These are phyloP conservation scores for Leucocoprinus leucothites DNA, from an alignment of 768 basidiomycete genomes.

Conservation along the genomic window DNA sequence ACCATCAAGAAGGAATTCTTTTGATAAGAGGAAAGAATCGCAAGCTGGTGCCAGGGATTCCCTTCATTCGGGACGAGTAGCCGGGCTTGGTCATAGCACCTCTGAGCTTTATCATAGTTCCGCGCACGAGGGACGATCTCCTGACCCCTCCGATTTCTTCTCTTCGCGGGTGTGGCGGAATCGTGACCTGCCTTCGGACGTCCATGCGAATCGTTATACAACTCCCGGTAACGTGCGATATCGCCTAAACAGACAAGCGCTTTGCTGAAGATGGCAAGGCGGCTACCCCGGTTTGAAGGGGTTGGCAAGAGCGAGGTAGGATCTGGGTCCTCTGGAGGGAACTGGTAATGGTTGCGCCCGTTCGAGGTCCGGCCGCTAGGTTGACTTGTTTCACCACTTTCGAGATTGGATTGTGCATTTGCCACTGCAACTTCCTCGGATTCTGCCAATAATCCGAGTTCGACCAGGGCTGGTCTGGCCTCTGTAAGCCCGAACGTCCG, in stretches of 20 bases:
- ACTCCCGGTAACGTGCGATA: slow-evolving; percentile 89
- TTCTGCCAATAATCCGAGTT: slow-evolving; percentile 51
- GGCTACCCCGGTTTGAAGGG: slow-evolving; percentile 49
- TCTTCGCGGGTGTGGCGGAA: slow-evolving; percentile 41
- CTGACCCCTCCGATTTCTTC: slow-evolving; percentile 42
- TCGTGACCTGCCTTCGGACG: slow-evolving; percentile 68
- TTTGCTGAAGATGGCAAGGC: slow-evolving; percentile 80
- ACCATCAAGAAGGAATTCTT: slow-evolving; percentile 78
- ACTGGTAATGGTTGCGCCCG: slow-evolving; percentile 59
- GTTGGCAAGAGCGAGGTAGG: slow-evolving; percentile 20
- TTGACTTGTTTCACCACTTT: slow-evolving; percentile 9
- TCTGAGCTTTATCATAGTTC: slow-evolving; percentile 71
- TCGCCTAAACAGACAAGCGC: slow-evolving; percentile 91
- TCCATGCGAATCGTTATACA: slow-evolving; percentile 74
- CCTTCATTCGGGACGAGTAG: slow-evolving; percentile 84
- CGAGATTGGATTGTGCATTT: slow-evolving; percentile 19
- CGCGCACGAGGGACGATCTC: slow-evolving; percentile 54
- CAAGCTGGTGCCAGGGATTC: slow-evolving; percentile 94
- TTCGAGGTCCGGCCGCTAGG: slow-evolving; percentile 22
- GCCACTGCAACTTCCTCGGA: slow-evolving; percentile 30
- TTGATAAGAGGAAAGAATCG: slow-evolving; percentile 85
- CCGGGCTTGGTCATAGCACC: slow-evolving; percentile 85
- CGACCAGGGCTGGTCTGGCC: slow-evolving; percentile 51
- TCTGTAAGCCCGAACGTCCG: slow-evolving; percentile 70
- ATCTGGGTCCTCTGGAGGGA: slow-evolving; percentile 55